A percentile compares a stretch with the other conserved stretches of the same genome.
phyloP scores from a whole-genome alignment of 176 grass and related monocot species.

The Zizania latifolia region DNA sequence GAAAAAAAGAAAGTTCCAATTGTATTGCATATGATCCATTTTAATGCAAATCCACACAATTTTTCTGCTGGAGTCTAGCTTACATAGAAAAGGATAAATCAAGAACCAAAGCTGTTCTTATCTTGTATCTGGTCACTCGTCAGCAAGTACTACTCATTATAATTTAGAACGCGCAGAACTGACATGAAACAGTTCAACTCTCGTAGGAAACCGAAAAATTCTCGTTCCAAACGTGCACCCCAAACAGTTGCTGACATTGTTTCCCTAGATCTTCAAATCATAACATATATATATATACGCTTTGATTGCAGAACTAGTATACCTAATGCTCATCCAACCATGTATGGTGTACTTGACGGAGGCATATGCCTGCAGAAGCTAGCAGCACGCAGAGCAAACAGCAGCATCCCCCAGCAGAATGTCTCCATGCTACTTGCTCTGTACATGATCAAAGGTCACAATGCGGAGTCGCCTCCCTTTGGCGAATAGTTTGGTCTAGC shows the following conservation, averaged over 20 bases:
- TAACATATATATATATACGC: neutral
- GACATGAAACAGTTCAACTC: too few relatives aligned
- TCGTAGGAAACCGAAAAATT: too few relatives aligned
- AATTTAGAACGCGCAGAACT: too few relatives aligned
- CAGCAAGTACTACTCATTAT: too few relatives aligned
- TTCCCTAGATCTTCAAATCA: neutral
- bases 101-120: too few relatives aligned
- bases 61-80: neutral
- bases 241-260: neutral
- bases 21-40: neutral
- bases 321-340: neutral
- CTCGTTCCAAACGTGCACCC: neutral
- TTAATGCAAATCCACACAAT: neutral
- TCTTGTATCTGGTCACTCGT: too few relatives aligned
- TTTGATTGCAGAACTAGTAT: too few relatives aligned
- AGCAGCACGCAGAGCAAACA: neutral
- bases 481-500: too few relatives aligned
- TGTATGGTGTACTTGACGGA: neutral
- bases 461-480: neutral
- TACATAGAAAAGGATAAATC: neutral
- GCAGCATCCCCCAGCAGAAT: neutral
- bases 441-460: neutral
- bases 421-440: neutral
- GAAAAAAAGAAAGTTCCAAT: too few relatives aligned
- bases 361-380: conserved; percentile 10